These are phyloP conservation scores for Brachypodium distachyon DNA, from an alignment of 202 grass and related monocot species.

Conservation along the genomic window DNA sequence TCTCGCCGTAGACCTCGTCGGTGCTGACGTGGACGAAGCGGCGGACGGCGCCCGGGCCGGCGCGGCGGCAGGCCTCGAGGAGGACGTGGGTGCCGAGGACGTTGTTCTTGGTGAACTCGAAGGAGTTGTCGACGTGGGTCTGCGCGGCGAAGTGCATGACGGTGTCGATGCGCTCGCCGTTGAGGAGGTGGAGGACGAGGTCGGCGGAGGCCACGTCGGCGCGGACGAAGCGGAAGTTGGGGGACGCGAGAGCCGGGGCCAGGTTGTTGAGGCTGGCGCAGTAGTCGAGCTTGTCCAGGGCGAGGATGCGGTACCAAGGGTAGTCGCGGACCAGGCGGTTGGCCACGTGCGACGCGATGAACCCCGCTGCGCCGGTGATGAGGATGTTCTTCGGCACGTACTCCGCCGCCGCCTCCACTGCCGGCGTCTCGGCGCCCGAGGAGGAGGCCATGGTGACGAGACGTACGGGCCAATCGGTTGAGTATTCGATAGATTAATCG, in stretches of 20 bases:
- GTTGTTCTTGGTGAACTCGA: conserved; percentile 59
- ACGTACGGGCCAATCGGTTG: background rate
- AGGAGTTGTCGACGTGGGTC: conserved; percentile 55
- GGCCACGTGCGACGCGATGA: conserved; percentile 56
- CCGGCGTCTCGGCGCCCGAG: background rate
- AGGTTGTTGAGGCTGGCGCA: conserved; percentile 49
- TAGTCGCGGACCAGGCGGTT: conserved; percentile 40
- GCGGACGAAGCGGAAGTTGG: conserved; percentile 47
- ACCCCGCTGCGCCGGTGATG: conserved; percentile 49
- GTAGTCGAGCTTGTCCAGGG: conserved; percentile 60
- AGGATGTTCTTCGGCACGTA: conserved; percentile 47
- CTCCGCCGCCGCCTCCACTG: background rate
- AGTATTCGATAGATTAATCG: background rate
- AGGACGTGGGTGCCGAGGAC: conserved; percentile 48
- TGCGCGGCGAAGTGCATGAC: conserved; percentile 59
- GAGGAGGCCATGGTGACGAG: background rate
- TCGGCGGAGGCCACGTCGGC: conserved; percentile 43
- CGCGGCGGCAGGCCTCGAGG: conserved; percentile 41
- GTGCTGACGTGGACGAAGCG: conserved; percentile 54
- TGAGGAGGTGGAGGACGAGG: conserved; percentile 44
- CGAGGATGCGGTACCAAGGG: conserved; percentile 37
- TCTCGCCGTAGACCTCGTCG: conserved; percentile 53
- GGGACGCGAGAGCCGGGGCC: conserved; percentile 12
- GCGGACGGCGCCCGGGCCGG: conserved; percentile 16
- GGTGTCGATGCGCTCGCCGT: conserved; percentile 39